phyloP scores from a whole-genome alignment of 2,329 filamentous ascomycete species.

The Pezicula radicicola region DNA sequence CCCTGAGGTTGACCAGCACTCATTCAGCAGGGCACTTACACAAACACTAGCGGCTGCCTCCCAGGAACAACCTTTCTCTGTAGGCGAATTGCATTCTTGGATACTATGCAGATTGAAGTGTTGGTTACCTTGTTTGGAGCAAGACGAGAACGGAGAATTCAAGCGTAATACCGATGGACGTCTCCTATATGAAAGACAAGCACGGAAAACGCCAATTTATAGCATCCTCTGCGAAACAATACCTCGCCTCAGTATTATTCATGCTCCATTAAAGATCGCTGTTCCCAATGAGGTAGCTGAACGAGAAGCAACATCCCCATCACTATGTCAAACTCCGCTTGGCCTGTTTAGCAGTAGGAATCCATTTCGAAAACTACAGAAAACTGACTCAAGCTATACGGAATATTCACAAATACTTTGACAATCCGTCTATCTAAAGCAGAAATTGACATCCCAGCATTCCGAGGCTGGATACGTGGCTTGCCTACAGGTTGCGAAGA shows the following conservation, averaged over 20 bases:
- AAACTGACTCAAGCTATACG: not conserved
- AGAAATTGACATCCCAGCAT: not conserved
- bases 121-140: not conserved
- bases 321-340: not conserved
- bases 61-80: constrained; percentile 1
- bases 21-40: constrained; percentile 2
- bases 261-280: not conserved
- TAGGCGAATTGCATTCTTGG: constrained; percentile 1
- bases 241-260: constrained; percentile 1
- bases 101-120: not conserved
- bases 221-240: not conserved
- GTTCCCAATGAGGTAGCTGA: not conserved
- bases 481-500: constrained; percentile 1
- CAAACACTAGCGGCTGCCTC: not conserved
- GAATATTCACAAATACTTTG: constrained; percentile 4
- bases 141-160: not conserved
- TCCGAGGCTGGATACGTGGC: constrained; percentile 1
- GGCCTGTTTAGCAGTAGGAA: not conserved
- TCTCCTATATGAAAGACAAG: not conserved
- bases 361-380: not conserved
- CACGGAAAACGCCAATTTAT: constrained; percentile 6
- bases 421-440: constrained; percentile 1
- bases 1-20: constrained; percentile 1
- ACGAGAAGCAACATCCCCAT: too few relatives aligned
- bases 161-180: not conserved